Percentiles rank a stretch among this genome's conserved stretches.
Evolutionary conservation across 148 eudicot species (phyloP).

Genomic region (Drosera capensis): DNA sequence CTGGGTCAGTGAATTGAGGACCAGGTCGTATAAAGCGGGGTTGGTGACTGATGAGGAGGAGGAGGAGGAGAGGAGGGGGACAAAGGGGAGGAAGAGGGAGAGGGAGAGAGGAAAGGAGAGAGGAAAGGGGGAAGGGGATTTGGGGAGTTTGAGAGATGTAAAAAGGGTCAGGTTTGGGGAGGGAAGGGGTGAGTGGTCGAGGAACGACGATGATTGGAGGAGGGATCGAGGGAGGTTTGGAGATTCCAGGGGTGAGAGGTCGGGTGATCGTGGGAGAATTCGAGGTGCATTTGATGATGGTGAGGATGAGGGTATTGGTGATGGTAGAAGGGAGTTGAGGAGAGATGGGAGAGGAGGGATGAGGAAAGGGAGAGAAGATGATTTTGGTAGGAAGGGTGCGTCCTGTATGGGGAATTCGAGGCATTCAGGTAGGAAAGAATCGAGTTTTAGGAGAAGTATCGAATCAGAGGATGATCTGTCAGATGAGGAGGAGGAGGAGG

Average conservation of each 20-base stretch:
- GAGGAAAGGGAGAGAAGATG: conserved; percentile 6
- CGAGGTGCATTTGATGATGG: conserved; percentile 13
- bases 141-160: conserved; percentile 4
- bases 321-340: conserved; percentile 5
- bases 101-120: conserved; percentile 7
- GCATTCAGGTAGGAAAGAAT: background rate
- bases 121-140: conserved; percentile 7
- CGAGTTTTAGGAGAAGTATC: conserved; percentile 6
- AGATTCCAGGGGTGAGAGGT: conserved; percentile 16
- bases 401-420: conserved; percentile 5
- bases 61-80: conserved; percentile 8
- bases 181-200: conserved; percentile 7
- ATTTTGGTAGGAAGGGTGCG: conserved; percentile 2
- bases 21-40: conserved; percentile 30
- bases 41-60: conserved; percentile 33
- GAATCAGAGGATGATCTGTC: conserved; percentile 12
- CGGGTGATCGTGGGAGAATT: conserved; percentile 28
- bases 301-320: conserved; percentile 5
- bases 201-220: conserved; percentile 4
- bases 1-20: conserved; percentile 67
- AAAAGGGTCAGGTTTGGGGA: conserved; percentile 4
- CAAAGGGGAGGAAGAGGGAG: conserved; percentile 11
- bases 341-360: conserved; percentile 7
- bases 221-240: conserved; percentile 3
- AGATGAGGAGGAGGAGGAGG: conserved; percentile 16